phyloP scores from a whole-genome alignment of 1,284 basidiomycete genomes.

The Ustilago cynodontis region DNA sequence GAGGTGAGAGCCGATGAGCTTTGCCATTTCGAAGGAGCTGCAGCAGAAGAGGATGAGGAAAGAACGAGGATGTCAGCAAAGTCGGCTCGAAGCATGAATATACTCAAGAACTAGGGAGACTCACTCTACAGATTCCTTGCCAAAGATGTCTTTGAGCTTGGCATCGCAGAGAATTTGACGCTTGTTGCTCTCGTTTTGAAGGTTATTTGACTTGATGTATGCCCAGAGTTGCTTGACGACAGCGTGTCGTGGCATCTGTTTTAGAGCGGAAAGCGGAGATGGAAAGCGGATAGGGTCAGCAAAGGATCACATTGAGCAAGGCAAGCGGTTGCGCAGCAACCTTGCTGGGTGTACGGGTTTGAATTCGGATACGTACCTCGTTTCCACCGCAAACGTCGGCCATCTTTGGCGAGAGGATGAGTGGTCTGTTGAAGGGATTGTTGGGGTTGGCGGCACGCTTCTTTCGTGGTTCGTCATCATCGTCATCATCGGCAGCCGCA shows the following conservation, averaged over 20 bases:
- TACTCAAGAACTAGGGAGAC: conserved; percentile 19
- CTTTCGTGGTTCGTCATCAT: conserved; percentile 50
- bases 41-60: background rate
- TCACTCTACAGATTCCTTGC: conserved; percentile 78
- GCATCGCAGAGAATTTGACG: conserved; percentile 81
- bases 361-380: conserved; percentile 46
- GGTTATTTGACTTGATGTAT: conserved; percentile 81
- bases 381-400: conserved; percentile 66
- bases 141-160: conserved; percentile 78
- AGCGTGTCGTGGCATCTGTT: conserved; percentile 82
- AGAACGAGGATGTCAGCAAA: background rate
- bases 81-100: background rate
- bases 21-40: conserved; percentile 69
- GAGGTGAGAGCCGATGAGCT: conserved; percentile 66
- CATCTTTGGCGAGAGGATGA: conserved; percentile 60
- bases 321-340: no score
- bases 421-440: conserved; percentile 67
- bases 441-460: conserved; percentile 66
- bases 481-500: conserved; percentile 31
- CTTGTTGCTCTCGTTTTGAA: conserved; percentile 84
- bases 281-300: background rate
- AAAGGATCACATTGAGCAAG: background rate
- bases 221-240: conserved; percentile 88
- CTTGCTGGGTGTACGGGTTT: background rate
- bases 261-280: conserved; percentile 69